Evolutionary conservation across 1,284 basidiomycete species (phyloP), one percentile per base, ranked within the genome.

Genomic region (Singerocomus inundabilis): DNA sequence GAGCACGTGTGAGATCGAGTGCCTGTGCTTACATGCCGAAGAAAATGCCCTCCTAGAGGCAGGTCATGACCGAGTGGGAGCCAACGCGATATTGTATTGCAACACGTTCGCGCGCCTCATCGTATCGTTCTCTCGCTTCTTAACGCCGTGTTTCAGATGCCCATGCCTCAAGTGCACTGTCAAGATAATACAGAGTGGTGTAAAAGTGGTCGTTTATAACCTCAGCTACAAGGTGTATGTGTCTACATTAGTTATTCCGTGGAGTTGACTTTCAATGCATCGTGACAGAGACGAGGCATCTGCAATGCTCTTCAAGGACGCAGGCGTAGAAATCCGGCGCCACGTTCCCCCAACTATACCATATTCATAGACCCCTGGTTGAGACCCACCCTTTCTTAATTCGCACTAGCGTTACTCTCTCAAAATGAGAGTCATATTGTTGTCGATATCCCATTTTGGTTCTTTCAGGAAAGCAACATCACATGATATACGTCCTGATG

Each of bases 21-120:
- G 96, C 63, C 74, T 99, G 0, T 99, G 97, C 66, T 74, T 99
- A 15, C 97, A 99, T 66, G 97, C 97, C 0, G 97, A 99, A 70
- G 97, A 99, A 72, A 99, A 99, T 63, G 97, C 96, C 0, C 75
- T 99, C 8, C 72, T 99, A 10, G 96, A 98, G 71, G 92, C 92
- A 0, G 94, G 96, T 4, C 74, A 88, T 48, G 93, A 94, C 51
- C 76, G 93, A 38, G 80, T 94, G 30, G 92, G 93, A 4, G 75
- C 78, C 31, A 89, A 90, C 58, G 84, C 91, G 1, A 88, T 91
- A 9, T 70, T 99, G 21, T 99, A 99, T 69, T 99, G 96, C 73
- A 88, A 88, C 61, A 88, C 86, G 82, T 88, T 54, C 53, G 80
- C 68, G 29, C 16, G 16, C n/a, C 48, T 47, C 41, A 29, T 46